phyloP scores from a whole-genome alignment of 1,284 basidiomycete genomes.

The Ganoderma lucidum region DNA sequence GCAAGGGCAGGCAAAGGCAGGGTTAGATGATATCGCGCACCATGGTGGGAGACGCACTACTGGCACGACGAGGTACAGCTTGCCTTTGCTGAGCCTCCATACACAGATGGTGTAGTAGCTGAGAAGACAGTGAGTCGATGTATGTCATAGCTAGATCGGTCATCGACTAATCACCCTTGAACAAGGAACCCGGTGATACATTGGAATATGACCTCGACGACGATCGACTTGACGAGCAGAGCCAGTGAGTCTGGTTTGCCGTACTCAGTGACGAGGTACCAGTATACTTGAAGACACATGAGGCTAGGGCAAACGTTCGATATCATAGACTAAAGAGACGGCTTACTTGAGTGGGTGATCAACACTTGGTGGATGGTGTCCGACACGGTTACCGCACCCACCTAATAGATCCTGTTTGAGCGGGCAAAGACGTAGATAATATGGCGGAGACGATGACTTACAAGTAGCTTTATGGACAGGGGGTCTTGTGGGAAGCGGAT shows the following conservation, averaged over 20 bases:
- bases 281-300: slow-evolving; percentile 52
- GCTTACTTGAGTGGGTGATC: slow-evolving; percentile 60
- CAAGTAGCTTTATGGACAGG: slow-evolving; percentile 58
- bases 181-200: slow-evolving; percentile 61
- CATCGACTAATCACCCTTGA: slow-evolving; percentile 49
- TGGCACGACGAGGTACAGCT: slow-evolving; percentile 47
- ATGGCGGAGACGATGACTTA: slow-evolving; percentile 34
- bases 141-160: neutral
- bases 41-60: slow-evolving; percentile 45
- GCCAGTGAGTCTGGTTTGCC: slow-evolving; percentile 46
- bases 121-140: neutral
- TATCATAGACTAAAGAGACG: neutral
- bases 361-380: slow-evolving; percentile 59
- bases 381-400: slow-evolving; percentile 53
- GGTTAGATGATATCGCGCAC: slow-evolving; percentile 7
- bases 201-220: slow-evolving; percentile 63
- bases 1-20: neutral
- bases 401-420: neutral
- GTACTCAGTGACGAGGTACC: slow-evolving; percentile 60
- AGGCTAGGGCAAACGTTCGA: neutral
- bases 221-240: slow-evolving; percentile 50
- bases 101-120: slow-evolving; percentile 61
- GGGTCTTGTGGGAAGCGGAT: slow-evolving; percentile 58
- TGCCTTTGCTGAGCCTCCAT: slow-evolving; percentile 62
- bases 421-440: neutral